Percentiles rank a stretch among this genome's conserved stretches.
phyloP scores from a whole-genome alignment of 257 asterid species.

The Solanum sejunctum region DNA sequence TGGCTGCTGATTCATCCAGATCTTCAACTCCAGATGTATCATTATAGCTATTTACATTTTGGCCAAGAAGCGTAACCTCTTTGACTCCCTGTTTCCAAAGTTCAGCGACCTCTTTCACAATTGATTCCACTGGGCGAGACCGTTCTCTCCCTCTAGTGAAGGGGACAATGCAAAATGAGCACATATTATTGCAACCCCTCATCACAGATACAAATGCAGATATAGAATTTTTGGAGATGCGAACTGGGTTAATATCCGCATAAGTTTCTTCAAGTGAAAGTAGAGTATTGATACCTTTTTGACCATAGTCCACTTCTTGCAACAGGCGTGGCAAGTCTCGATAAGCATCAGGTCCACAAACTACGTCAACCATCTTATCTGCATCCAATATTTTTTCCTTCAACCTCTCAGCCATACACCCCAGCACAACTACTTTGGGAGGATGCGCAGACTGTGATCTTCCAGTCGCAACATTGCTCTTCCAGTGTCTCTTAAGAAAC shows the following conservation, averaged over 20 bases:
- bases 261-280: conserved; percentile 97
- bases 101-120: conserved; percentile 86
- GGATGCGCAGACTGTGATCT: conserved; percentile 81
- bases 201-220: conserved; percentile 91
- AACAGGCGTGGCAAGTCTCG: conserved; percentile 88
- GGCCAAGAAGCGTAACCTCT: conserved; percentile 96
- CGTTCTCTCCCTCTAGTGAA: conserved; percentile 96
- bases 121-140: conserved; percentile 88
- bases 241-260: conserved; percentile 93
- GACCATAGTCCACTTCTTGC: conserved; percentile 93
- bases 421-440: conserved; percentile 92
- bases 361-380: conserved; percentile 98
- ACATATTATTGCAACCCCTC: conserved; percentile 99
- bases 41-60: conserved; percentile 91
- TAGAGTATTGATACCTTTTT: conserved; percentile 92
- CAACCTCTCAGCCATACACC: conserved; percentile 98
- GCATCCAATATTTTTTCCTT: conserved; percentile 93
- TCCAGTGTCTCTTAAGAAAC: conserved; percentile 94
- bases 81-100: conserved; percentile 88
- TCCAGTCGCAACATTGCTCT: conserved; percentile 79
- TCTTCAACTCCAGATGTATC: conserved; percentile 51
- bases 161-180: conserved; percentile 97
- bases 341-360: conserved; percentile 97
- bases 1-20: conserved; percentile 55
- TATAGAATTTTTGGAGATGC: conserved; percentile 78